phyloP scores from a whole-genome alignment of 192 early-diverging fungal species.

The Coemansia javaensis region DNA sequence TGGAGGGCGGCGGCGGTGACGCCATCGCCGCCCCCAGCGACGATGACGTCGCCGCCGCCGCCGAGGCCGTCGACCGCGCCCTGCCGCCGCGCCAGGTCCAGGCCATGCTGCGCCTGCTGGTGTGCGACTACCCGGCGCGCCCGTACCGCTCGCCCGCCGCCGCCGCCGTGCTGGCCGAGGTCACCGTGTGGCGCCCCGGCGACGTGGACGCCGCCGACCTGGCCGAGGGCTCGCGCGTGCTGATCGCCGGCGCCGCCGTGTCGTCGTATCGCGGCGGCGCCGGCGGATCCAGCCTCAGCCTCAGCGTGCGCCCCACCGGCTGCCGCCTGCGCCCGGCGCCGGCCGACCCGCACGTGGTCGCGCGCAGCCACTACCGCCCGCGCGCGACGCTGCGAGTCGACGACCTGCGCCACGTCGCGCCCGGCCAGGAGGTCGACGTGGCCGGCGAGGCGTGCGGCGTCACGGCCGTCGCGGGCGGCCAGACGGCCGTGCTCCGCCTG shows the following conservation, averaged over 20 bases:
- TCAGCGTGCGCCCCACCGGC: slow-evolving; percentile 14
- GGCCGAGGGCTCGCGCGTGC: slow-evolving; percentile 24
- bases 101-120: slow-evolving; percentile 23
- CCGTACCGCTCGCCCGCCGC: slow-evolving; percentile 3
- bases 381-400: slow-evolving; percentile 22
- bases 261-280: slow-evolving; percentile 2
- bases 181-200: slow-evolving; percentile 38
- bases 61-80: slow-evolving; percentile 4
- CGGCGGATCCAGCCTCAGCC: slow-evolving; percentile 2
- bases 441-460: slow-evolving; percentile 7
- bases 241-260: slow-evolving; percentile 22
- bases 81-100: slow-evolving; percentile 24
- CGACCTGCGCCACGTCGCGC: slow-evolving; percentile 18
- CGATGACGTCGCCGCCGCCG: slow-evolving; percentile 1
- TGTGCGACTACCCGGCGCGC: slow-evolving; percentile 45
- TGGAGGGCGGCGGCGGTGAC: background rate
- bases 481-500: slow-evolving; percentile 17
- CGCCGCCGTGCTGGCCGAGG: slow-evolving; percentile 2
- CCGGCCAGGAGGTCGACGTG: slow-evolving; percentile 31
- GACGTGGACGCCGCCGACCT: slow-evolving; percentile 19
- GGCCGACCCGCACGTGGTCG: slow-evolving; percentile 9
- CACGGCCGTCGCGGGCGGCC: background rate
- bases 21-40: background rate
- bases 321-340: slow-evolving; percentile 10
- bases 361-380: slow-evolving; percentile 19